Conservation (phyloP, 177 flowering plant species). For the Tripterygium wilfordii region DNA sequence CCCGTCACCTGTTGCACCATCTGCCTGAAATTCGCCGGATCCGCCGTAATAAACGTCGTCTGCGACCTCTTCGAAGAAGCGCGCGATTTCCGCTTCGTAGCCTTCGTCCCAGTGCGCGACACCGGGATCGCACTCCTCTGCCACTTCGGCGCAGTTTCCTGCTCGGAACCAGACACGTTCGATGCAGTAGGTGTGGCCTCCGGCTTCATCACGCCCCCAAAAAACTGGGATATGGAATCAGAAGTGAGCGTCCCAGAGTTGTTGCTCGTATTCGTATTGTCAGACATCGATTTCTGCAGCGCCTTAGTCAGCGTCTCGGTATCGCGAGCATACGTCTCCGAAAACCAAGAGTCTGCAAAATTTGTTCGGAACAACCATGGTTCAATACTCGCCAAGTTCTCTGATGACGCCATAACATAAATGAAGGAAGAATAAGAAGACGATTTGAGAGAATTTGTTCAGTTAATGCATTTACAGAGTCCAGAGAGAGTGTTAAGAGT, state of each 20-base stretch:
- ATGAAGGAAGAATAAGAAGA: too few species aligned
- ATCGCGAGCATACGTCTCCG: slow-evolving; percentile 59
- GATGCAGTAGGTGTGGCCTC: slow-evolving; percentile 21
- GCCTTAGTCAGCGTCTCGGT: slow-evolving; percentile 68
- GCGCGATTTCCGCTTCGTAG: slow-evolving; percentile 10
- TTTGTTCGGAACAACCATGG: slow-evolving; percentile 34
- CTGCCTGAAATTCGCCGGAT: slow-evolving; percentile 81
- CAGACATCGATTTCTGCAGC: slow-evolving; percentile 46
- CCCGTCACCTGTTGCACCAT: slow-evolving; percentile 97
- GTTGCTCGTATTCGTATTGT: slow-evolving; percentile 5
- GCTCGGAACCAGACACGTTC: slow-evolving; percentile 41
- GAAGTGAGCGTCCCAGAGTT: too few species aligned
- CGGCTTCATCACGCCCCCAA: too few species aligned
- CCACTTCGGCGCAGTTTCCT: slow-evolving; percentile 28
- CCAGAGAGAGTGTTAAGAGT: too few species aligned
- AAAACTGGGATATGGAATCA: too few species aligned
- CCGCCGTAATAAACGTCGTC: slow-evolving; percentile 79
- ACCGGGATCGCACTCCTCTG: slow-evolving; percentile 10
- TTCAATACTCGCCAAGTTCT: slow-evolving; percentile 38
- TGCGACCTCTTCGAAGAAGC: slow-evolving; percentile 45
- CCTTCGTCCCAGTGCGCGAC: slow-evolving; percentile 38
- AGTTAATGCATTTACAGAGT: too few species aligned
- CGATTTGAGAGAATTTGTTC: too few species aligned
- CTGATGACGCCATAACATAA: slow-evolving; percentile 60
- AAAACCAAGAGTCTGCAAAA: slow-evolving; percentile 51